Evolutionary conservation across 148 eudicot species (phyloP).

Genomic region (Talinum fruticosum): DNA sequence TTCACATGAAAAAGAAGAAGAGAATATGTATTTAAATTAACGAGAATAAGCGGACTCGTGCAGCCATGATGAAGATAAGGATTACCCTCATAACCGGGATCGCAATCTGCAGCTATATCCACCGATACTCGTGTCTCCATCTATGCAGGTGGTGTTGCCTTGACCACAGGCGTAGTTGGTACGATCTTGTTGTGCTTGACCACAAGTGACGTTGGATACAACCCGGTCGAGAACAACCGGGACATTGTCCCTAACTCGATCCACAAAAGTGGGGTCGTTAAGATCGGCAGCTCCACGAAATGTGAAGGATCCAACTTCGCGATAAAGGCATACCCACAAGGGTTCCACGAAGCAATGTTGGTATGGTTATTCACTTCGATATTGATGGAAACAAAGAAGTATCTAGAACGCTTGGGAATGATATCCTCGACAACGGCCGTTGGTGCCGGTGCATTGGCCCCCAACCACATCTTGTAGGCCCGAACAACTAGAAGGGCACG

Average conservation of each 20-base stretch:
- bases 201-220: slow-evolving; percentile 30
- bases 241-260: slow-evolving; percentile 4
- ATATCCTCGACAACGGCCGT: slow-evolving; percentile 3
- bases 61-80: slow-evolving; percentile 32
- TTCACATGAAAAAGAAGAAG: too few species aligned
- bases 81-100: slow-evolving; percentile 20
- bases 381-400: not conserved
- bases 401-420: slow-evolving; percentile 35
- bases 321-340: slow-evolving; percentile 44
- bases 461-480: slow-evolving; percentile 20
- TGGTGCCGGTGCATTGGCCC: slow-evolving; percentile 34
- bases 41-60: slow-evolving; percentile 1
- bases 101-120: slow-evolving; percentile 36
- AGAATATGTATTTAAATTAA: too few species aligned
- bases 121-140: not conserved
- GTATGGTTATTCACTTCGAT: slow-evolving; percentile 22
- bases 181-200: slow-evolving; percentile 8
- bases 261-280: slow-evolving; percentile 25
- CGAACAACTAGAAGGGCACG: slow-evolving; percentile 33
- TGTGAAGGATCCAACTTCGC: slow-evolving; percentile 30
- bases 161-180: slow-evolving; percentile 19
- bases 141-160: slow-evolving; percentile 20
- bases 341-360: slow-evolving; percentile 21
- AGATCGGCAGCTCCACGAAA: slow-evolving; percentile 39
- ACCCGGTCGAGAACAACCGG: slow-evolving; percentile 39